phyloP scores from a whole-genome alignment of 495 filamentous ascomycete species.

The Chaetomium fimeti region DNA sequence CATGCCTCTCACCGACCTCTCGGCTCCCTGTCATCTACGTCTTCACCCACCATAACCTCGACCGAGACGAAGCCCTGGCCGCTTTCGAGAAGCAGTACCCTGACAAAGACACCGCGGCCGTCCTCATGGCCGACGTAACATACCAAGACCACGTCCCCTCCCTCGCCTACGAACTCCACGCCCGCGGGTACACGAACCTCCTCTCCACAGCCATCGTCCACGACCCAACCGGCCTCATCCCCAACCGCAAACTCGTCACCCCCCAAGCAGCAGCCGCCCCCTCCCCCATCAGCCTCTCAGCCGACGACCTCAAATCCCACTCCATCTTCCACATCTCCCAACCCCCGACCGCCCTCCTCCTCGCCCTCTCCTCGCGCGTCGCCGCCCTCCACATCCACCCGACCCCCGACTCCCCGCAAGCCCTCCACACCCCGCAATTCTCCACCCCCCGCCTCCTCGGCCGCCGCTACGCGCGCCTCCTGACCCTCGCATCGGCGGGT shows the following conservation, averaged over 20 bases:
- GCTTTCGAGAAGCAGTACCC: constrained; percentile 70
- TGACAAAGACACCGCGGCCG: constrained; percentile 59
- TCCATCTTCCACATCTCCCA: constrained; percentile 85
- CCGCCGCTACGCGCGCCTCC: constrained; percentile 82
- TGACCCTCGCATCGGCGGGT: constrained; percentile 72
- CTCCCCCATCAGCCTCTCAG: neutral
- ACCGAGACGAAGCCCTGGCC: constrained; percentile 53
- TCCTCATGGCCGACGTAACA: constrained; percentile 88
- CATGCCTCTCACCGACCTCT: constrained; percentile 87
- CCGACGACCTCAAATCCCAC: constrained; percentile 62
- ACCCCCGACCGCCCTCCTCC: constrained; percentile 78
- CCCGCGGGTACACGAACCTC: constrained; percentile 66
- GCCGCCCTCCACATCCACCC: constrained; percentile 74
- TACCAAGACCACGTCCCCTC: constrained; percentile 67
- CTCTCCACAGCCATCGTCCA: constrained; percentile 70
- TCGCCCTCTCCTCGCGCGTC: constrained; percentile 84
- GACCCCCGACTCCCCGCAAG: constrained; percentile 42
- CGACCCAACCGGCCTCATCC: constrained; percentile 74
- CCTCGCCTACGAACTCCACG: constrained; percentile 50
- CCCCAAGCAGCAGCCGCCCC: constrained; percentile 2
- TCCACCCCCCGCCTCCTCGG: constrained; percentile 57
- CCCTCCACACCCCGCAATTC: constrained; percentile 46
- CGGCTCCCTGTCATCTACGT: constrained; percentile 88
- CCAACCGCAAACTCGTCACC: constrained; percentile 66
- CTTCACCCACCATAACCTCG: constrained; percentile 71